These are phyloP conservation scores for Pistacia vera DNA, from an alignment of 345 rosid species.

Conservation along the genomic window DNA sequence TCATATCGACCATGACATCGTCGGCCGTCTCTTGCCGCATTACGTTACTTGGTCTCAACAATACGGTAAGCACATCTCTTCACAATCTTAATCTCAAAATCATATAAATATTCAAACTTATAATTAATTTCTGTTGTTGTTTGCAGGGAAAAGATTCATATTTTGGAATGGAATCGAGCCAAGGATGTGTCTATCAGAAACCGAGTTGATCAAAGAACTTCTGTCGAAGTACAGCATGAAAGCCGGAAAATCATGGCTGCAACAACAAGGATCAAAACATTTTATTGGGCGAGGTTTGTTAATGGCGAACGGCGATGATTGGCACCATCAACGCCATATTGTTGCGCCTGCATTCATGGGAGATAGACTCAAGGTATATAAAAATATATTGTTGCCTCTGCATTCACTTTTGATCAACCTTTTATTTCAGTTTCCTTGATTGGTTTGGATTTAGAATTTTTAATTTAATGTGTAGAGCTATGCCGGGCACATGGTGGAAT, in stretches of 20 bases:
- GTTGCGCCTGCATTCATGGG: conserved; percentile 63
- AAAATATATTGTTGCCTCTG: not conserved
- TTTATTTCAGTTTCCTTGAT: not conserved
- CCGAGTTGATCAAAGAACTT: conserved; percentile 75
- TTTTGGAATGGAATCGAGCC: conserved; percentile 94
- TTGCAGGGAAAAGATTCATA: conserved; percentile 79
- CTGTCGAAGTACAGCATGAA: conserved; percentile 64
- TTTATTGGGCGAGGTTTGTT: conserved; percentile 82
- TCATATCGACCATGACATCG: conserved; percentile 66
- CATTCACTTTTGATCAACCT: not conserved
- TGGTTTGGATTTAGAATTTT: not conserved
- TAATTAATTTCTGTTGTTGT: not conserved
- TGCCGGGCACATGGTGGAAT: conserved; percentile 83
- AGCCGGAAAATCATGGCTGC: conserved; percentile 91
- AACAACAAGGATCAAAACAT: conserved; percentile 85
- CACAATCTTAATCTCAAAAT: not conserved
- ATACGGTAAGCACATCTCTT: conserved; percentile 48
- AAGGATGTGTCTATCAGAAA: conserved; percentile 75
- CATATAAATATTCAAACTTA: not conserved
- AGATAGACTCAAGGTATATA: conserved; percentile 59
- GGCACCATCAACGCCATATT: conserved; percentile 64
- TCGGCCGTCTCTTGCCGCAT: conserved; percentile 85
- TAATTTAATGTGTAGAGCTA: conserved; percentile 47
- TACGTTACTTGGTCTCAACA: conserved; percentile 74
- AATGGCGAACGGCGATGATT: conserved; percentile 72